These are phyloP conservation scores for Betula pendula DNA, from an alignment of 306 rosid genomes.

Conservation along the genomic window DNA sequence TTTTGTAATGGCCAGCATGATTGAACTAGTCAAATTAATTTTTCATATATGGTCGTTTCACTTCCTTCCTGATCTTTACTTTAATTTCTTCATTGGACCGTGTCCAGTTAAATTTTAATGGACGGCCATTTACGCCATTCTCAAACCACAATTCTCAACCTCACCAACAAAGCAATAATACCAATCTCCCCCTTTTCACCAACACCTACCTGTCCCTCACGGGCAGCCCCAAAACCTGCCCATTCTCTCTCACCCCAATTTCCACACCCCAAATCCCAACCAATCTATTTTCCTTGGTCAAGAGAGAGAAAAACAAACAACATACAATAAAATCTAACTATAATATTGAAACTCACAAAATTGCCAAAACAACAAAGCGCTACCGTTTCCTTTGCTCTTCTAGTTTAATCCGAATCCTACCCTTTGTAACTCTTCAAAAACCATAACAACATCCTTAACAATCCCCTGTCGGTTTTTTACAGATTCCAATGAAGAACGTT, in stretches of 20 bases:
- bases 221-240: slow-evolving; percentile 15
- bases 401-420: slow-evolving; percentile 2
- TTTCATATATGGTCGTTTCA: too few relatives aligned
- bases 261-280: background rate
- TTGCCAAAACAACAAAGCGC: background rate
- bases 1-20: too few relatives aligned
- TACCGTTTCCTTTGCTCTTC: slow-evolving; percentile 16
- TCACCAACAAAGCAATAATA: background rate
- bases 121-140: background rate
- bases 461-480: background rate
- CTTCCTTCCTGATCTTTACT: too few relatives aligned
- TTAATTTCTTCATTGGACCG: background rate
- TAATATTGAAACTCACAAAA: too few relatives aligned
- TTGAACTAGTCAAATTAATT: background rate
- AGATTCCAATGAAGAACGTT: slow-evolving; percentile 47
- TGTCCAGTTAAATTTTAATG: background rate
- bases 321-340: too few relatives aligned
- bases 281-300: slow-evolving; percentile 20
- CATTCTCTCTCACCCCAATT: background rate
- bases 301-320: background rate
- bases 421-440: slow-evolving; percentile 10
- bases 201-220: slow-evolving; percentile 21
- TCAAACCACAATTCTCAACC: background rate
- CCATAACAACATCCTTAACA: background rate
- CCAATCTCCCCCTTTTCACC: background rate